Evolutionary conservation across 1,284 basidiomycete species (phyloP), one percentile per base, ranked within the genome.

Genomic region (Trametes sp.): DNA sequence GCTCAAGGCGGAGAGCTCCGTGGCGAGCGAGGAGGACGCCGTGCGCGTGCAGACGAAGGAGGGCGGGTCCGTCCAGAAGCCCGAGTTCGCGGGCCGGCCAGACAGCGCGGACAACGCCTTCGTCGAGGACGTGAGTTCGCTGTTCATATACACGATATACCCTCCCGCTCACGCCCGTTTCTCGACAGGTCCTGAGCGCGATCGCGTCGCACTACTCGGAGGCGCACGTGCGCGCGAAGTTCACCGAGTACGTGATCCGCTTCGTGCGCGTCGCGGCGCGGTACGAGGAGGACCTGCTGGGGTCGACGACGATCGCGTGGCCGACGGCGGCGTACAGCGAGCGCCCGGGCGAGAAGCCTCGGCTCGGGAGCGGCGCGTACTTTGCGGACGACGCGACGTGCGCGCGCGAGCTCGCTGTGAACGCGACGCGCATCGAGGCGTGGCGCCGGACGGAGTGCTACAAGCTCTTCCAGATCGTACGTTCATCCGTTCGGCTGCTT

Each of bases 61-160:
- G 35, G 69, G 69, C 8, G 66, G 57, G 10, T 51, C 66, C 49
- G 52, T 76, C 8, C 81, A 76, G 60, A 82, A 78, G 74, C 78
- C 76, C 4, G 88, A 90, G 59, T 81, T 80, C 54, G 68, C 78
- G 3, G 81, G 80, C 45, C 90, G 88, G 70, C 73, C 80, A 41
- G 93, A 92, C 66, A 88, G 84, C 61, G 80, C 86, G 31, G 96
- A 98, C 73, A 92, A 88, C 68, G 67, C 90, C 14, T 97, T 98
- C 76, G 93, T 98, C 73, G 95, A 98, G 62, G 96, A 98, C 72
- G 94, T 95, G 67, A 73, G 91, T 84, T 29, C 23, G 38, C 51
- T n/a, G 46, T 61, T 69, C 13, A 4, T n/a, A 19, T n/a, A 19
- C 38, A 19, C 38, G 16, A 33, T 36, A 26, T 38, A 10, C 38